Conservation (phyloP, 345 rosid species). For the Combretum micranthum region DNA sequence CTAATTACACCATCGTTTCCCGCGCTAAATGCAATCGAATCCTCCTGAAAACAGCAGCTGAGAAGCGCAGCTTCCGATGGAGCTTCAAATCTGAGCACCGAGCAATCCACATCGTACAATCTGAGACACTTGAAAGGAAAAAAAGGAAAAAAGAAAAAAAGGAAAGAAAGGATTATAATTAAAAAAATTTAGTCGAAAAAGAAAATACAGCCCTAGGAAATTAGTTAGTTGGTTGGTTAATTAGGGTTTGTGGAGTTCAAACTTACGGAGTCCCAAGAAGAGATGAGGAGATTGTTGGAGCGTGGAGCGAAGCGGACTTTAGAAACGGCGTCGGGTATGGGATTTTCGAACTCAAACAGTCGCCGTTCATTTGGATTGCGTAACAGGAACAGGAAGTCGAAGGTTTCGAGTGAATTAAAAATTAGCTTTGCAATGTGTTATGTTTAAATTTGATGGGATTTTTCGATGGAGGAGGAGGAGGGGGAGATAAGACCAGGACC, state of each 20-base stretch:
- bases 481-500: no score
- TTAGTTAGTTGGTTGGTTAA: not conserved
- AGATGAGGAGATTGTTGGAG: slow-evolving; percentile 68
- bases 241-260: not conserved
- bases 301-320: slow-evolving; percentile 63
- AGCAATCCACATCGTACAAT: slow-evolving; percentile 65
- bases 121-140: slow-evolving; percentile 47
- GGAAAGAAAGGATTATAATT: not conserved
- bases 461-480: no score
- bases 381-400: not conserved
- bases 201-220: not conserved
- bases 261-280: slow-evolving; percentile 92
- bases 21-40: slow-evolving; percentile 43
- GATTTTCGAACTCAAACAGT: slow-evolving; percentile 38
- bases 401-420: no score
- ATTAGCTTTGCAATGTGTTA: no score
- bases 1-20: slow-evolving; percentile 67
- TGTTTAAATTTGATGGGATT: no score
- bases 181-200: not conserved
- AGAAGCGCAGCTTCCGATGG: slow-evolving; percentile 56
- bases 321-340: slow-evolving; percentile 61
- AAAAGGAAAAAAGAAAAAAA: no score
- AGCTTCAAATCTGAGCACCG: slow-evolving; percentile 40
- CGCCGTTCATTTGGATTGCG: slow-evolving; percentile 15
- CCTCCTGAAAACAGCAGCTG: slow-evolving; percentile 68